phyloP scores from a whole-genome alignment of 164 flowering plant species.

The Vitis riparia region DNA sequence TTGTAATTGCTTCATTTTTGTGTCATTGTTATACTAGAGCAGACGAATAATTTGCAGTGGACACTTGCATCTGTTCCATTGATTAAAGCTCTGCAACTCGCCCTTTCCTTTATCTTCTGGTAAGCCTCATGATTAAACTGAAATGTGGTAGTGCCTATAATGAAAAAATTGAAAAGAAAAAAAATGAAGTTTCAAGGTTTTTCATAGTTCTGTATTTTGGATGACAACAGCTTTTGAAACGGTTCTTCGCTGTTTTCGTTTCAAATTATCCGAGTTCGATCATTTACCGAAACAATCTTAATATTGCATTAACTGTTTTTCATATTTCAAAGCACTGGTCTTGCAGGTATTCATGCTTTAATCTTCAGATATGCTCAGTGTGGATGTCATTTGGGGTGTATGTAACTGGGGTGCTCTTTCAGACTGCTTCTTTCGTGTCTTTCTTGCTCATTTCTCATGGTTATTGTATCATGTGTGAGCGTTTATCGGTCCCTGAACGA shows the following conservation, averaged over 20 bases:
- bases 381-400: constrained; percentile 98
- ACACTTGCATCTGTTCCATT: constrained; percentile 72
- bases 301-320: not conserved
- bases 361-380: constrained; percentile 75
- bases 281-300: no score
- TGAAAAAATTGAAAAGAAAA: not conserved
- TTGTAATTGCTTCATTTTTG: constrained; percentile 1
- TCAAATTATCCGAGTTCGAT: no score
- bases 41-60: constrained; percentile 86
- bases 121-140: constrained; percentile 25
- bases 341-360: constrained; percentile 82
- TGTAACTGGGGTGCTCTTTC: constrained; percentile 81
- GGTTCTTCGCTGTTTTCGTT: no score
- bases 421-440: constrained; percentile 78
- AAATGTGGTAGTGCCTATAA: not conserved
- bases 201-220: not conserved
- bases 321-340: not conserved
- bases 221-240: no score
- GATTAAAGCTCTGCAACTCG: constrained; percentile 78
- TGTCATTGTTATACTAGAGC: constrained; percentile 32
- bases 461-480: constrained; percentile 85
- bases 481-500: constrained; percentile 69
- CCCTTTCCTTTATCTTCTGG: constrained; percentile 82
- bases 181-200: not conserved
- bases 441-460: constrained; percentile 89